Evolutionary conservation across 2,329 filamentous ascomycete genomes (phyloP), one percentile per base, ranked within the genome.

Genomic region (Sporothrix brunneoviolacea): DNA sequence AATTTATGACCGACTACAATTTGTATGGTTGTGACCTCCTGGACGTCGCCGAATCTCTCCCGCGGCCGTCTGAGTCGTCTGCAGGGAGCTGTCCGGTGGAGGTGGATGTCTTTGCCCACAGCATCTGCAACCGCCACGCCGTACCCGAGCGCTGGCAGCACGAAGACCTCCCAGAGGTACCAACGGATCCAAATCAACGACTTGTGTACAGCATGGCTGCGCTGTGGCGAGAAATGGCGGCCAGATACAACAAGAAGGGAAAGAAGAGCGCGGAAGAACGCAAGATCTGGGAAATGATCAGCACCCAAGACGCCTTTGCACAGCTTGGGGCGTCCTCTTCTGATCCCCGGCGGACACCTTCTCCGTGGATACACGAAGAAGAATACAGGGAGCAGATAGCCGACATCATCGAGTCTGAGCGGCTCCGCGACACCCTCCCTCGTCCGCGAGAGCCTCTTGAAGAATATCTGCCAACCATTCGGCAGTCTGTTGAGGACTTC

Each of bases 1-100:
- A 98, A 68, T 98, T 94, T 80, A 97, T 98, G 93, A 86, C 85
- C 57, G 94, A 98, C 65, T 98, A 94, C 72, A 98, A 96, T 63
- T 73, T 98, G 58, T 97, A 95, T 65, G 94, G 94, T 7, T 98
- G 93, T 63, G 84, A 82, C 50, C 94, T 91, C 60, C 82, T 97
- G 57, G 80, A 91, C 52, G 85, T 82, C 44, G 73, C 73, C 9
- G 86, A 81, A 55, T 80, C 83, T 1, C 75, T 70, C 24, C 96
- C 95, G 62, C 81, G 93, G 49, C 73, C 74, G 3, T 90, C 90
- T 0, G 72, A 91, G 91, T 0, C 70, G 77, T 8, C 82, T 80
- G 59, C 16, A 10, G 21, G 38, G 15, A 69, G 76, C 9, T 96
- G 91, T 64, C 80, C 88, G 0, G 75, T 97, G 35, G 91, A 98